Base-by-base conservation (phyloP, 2,329 filamentous ascomycete species). In the Coniochaeta sp. region DNA sequence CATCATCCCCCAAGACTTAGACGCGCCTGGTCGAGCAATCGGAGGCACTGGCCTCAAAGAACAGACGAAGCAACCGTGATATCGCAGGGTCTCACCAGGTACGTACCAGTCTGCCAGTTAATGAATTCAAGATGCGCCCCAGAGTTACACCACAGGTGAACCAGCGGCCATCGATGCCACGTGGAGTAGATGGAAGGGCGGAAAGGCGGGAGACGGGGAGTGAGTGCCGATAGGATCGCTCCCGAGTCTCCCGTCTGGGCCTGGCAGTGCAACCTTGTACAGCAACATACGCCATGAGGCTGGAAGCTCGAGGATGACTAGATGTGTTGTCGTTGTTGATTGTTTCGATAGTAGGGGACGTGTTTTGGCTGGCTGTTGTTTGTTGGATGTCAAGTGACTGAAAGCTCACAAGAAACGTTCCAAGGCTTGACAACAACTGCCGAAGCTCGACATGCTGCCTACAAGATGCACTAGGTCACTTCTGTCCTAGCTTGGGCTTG, bases 161-260 rank as follows among this genome's bases (percentile, higher is more conserved):
- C 38, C 20, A 42, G 38, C 38, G 4, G 38, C 10, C 38, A 24
- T 16, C 38, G 3, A 24, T 14, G 38, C 38, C 38, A 42, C 38
- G 38, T 42, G 38, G 38, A 42, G 38, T 14, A 42, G 38, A 42
- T 42, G 38, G 38, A 42, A 42, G 38, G 18, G 38, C 38, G 38
- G 38, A 42, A 42, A 42, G 38, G 8, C 38, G 38, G 38, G 38
- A 42, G 38, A 42, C 38, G 38, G 38, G 38, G 20, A 42, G 38
- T 26, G 38, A 42, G 38, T 42, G 10, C 38, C 38, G 38, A 42
- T 42, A 42, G 35, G 38, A 42, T 42, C 14, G 10, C 38, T 22
- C 38, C 38, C 20, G 20, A 42, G n/a, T n/a, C n/a, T n/a, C n/a
- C n/a, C n/a, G n/a, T n/a, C 20, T 14, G 38, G 20, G 38, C 18